Evolutionary conservation across 805 yeast genomes (phyloP), one percentile per base, ranked within the genome.

Genomic region (Saccharomycopsis olivae): DNA sequence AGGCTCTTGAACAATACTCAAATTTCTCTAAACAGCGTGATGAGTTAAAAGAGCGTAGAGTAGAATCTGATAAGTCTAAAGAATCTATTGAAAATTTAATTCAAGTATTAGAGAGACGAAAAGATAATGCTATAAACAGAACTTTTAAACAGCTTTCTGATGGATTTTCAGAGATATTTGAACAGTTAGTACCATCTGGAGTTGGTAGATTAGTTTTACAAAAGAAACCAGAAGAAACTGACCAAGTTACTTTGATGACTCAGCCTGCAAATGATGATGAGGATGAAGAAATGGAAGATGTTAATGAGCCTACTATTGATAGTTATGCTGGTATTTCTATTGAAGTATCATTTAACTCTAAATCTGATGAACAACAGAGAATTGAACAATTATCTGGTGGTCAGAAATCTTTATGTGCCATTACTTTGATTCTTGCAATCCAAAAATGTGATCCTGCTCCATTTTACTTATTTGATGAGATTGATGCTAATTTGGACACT

Each of bases 361-460:
- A 78, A 53, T 68, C 71, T 20, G 82, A 88, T 53, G 96, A 87
- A 49, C 95, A 85, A 56, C 82, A 80, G 46, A 69, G 83, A 46
- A 79, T 89, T 41, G 95, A 86, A 55, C 96, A 88, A 55, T 65
- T 92, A 14, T 85, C 96, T 1, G 98, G 98, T 30, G 98, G 98
- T 9, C 98, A 92, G 54, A 89, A 89, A 56, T 83, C 96, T 0
- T 64, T 92, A n/a, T 88, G 97, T 65, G 97, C 98, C 1, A 76
- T 92, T 50, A 88, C 97, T 0, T 69, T 92, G 37, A 88, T 92
- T 49, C 68, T 92, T 43, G 96, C 98, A 3, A 85, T 89, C 44
- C 98, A 92, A 62, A 76, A 73, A 53, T 85, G 94, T 48, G 97
- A 92, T 51, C 97, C 97, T 9, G 96, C 96, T 6, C 96, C 97